phyloP scores from a whole-genome alignment of 192 early-diverging fungal genomes.

The Ambispora gerdemannii region DNA sequence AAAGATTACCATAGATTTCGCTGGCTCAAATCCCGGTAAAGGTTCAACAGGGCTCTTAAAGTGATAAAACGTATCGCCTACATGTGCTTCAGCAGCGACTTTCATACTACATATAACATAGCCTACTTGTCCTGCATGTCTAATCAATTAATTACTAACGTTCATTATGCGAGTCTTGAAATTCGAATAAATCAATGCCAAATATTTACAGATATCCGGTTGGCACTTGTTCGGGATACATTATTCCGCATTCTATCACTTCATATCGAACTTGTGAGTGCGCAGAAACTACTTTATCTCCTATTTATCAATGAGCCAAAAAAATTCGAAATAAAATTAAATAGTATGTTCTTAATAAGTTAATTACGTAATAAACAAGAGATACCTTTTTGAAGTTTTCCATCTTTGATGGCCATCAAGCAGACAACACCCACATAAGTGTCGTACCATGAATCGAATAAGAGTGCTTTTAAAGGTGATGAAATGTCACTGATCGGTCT shows the following conservation, averaged over 20 bases:
- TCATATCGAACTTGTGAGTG: slow-evolving; percentile 82
- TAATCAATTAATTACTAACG: slow-evolving; percentile 14
- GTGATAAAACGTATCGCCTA: slow-evolving; percentile 93
- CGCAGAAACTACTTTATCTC: slow-evolving; percentile 78
- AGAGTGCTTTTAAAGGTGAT: slow-evolving; percentile 76
- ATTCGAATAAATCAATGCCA: neutral
- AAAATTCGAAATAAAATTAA: neutral
- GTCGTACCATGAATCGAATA: slow-evolving; percentile 98
- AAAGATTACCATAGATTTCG: slow-evolving; percentile 78
- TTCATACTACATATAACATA: slow-evolving; percentile 94
- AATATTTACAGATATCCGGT: slow-evolving; percentile 50
- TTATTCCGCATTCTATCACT: slow-evolving; percentile 86
- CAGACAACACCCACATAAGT: slow-evolving; percentile 97
- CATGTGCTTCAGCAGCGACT: slow-evolving; percentile 83
- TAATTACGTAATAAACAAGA: neutral
- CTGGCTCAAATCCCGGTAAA: slow-evolving; percentile 88
- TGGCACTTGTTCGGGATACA: slow-evolving; percentile 84
- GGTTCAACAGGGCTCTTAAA: slow-evolving; percentile 62
- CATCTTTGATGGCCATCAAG: slow-evolving; percentile 86
- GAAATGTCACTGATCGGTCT: slow-evolving; percentile 62
- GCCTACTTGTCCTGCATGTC: slow-evolving; percentile 80
- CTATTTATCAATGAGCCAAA: slow-evolving; percentile 31
- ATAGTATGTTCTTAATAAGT: neutral
- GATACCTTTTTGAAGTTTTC: slow-evolving; percentile 69
- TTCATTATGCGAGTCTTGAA: neutral